Evolutionary conservation across 2,329 filamentous ascomycete species (phyloP), one percentile per base, ranked within the genome.

Genomic region (Clonostachys byssicola): DNA sequence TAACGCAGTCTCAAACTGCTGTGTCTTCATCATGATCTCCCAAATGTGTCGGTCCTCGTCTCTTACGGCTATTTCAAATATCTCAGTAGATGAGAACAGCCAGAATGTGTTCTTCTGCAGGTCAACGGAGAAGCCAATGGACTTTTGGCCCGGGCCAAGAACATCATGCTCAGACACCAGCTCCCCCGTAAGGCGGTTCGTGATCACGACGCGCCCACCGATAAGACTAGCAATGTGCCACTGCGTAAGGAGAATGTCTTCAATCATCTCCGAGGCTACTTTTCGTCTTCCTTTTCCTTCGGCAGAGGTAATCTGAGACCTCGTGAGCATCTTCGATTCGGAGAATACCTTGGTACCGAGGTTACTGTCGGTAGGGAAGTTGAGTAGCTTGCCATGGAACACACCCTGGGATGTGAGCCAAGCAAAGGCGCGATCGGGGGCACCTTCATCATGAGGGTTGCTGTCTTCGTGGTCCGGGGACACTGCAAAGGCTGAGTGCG

Each of bases 91-190:
- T 1, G 92, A 97, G 60, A 97, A 95, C 3, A 99, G 78, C 94
- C 95, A 99, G 62, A 92, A 96, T 0, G 94, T 99, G 60, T 92
- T 95, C 73, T 96, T 96, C 64, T 94, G 92, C 51, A 88, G 80
- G 65, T 99, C 94, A 9, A 92, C 85, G 44, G 91, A 86, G 16
- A 99, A 78, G 1, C 89, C 91, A n/a, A 99, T 72, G 5, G 86
- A 83, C 57, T 78, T 85, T 57, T 96, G 88, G 1, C 87, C 88
- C 5, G 83, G 78, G 47, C 92, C 87, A 13, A 97, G 74, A 5
- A 99, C 86, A 18, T 41, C 40, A 65, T 97, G 91, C 62, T 96
- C 89, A 56, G 94, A 95, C 2, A 96, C 87, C 43, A 92, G 75
- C 45, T 85, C 82, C 30, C 92, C 90, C 39, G 92, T 94, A 42